Base-by-base conservation (phyloP, 1,139 yeast genomes). In the Kodamaea plutei region DNA sequence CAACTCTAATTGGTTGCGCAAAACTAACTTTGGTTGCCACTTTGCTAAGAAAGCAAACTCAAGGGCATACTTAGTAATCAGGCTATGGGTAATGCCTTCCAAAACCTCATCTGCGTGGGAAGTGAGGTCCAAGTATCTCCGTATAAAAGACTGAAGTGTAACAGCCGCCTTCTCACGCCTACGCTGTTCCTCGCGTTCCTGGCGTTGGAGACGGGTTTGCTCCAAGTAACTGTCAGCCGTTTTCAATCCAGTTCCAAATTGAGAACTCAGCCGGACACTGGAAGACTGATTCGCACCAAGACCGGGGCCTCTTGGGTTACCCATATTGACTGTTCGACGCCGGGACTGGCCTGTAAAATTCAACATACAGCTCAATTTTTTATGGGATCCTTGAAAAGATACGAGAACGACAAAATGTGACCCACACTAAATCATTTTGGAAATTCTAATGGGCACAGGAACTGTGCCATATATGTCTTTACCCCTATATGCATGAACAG, bases 291-390 rank as follows among this genome's bases (percentile, higher is more conserved):
- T 9, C 14, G 40, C 53, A 50, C 28, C 24, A n/a, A 14, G 8
- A 9, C 20, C 15, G 14, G 28, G 13, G 6, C 32, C 34, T 11
- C 29, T 18, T 15, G 31, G 7, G 35, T 83, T 83, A 3, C 96
- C 93, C 28, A 88, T 64, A 51, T 89, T 88, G 41, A 89, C 81
- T 23, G 70, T 73, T 36, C 96, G 63, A 41, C 74, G 71, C 43
- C 66, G 69, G 4, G 70, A 69, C 35, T 72, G 73, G 2, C 93
- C 93, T 4, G 79, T 76, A 56, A 83, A 83, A 56, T 81, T 79
- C 27, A 71, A 38, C 74, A 69, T 69, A n/a, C n/a, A n/a, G n/a
- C n/a, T n/a, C n/a, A n/a, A n/a, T n/a, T n/a, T n/a, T n/a, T n/a
- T n/a, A n/a, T n/a, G n/a, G n/a, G n/a, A n/a, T n/a, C n/a, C n/a